Evolutionary conservation across 2,329 filamentous ascomycete genomes (phyloP).

Genomic region (Xylaria sp.): DNA sequence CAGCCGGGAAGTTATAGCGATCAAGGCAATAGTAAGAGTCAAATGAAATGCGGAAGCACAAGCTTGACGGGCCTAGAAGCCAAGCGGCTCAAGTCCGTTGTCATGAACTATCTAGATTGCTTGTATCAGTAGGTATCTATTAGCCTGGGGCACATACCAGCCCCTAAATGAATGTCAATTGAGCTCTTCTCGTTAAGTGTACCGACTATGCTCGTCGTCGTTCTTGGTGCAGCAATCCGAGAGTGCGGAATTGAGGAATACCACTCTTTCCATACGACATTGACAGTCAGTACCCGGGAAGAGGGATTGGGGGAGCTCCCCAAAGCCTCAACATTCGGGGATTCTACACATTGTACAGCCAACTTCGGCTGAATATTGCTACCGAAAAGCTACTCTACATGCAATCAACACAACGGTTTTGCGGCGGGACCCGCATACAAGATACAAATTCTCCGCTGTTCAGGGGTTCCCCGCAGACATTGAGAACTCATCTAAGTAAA

Average conservation of each 20-base stretch:
- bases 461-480: slow-evolving; percentile 27
- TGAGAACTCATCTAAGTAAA: slow-evolving; percentile 10
- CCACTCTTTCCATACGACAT: not conserved
- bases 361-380: slow-evolving; percentile 30
- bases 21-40: slow-evolving; percentile 33
- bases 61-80: slow-evolving; percentile 28
- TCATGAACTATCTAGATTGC: slow-evolving; percentile 36
- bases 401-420: slow-evolving; percentile 4
- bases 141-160: slow-evolving; percentile 16
- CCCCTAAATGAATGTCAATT: slow-evolving; percentile 5
- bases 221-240: not conserved
- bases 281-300: not conserved
- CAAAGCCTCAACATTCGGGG: slow-evolving; percentile 1
- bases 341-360: slow-evolving; percentile 19
- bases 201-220: not conserved
- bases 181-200: not conserved
- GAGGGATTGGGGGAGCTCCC: slow-evolving; percentile 12
- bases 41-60: slow-evolving; percentile 43
- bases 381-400: slow-evolving; percentile 10
- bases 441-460: slow-evolving; percentile 11
- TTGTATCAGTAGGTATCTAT: slow-evolving; percentile 18
- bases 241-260: not conserved
- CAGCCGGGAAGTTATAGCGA: slow-evolving; percentile 37
- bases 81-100: slow-evolving; percentile 36
- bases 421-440: slow-evolving; percentile 15